Evolutionary conservation across 805 yeast species (phyloP), one percentile per base, ranked within the genome.

Genomic region (Maudiozyma turicensis): DNA sequence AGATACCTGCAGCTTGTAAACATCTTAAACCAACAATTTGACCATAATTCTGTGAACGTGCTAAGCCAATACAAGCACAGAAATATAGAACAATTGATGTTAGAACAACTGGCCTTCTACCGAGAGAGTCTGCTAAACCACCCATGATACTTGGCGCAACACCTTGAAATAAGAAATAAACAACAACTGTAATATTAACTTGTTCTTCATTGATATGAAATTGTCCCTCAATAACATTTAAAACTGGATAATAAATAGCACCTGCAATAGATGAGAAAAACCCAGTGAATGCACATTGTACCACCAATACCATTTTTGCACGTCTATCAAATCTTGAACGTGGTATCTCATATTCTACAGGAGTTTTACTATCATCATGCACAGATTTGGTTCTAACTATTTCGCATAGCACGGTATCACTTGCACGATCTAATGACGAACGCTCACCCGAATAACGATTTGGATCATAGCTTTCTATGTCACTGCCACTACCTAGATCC

Each of bases 191-290:
- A 13, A 84, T 58, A 59, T 87, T 85, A 48, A 81, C 78, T 48
- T 72, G 66, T 47, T 79, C 82, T 44, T 78, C 77, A 2, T 80
- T 58, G 5, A 82, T 75, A 43, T 72, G 44, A 56, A 88, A 85
- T 31, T 78, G 64, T 0, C 63, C 54, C 45, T 80, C 77, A 8
- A 89, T 67, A 5, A 73, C 70, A 0, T 81, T 77, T 14, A 88
- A 65, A 0, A 88, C 88, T 0, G 95, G 95, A 65, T 85, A 83
- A 60, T 85, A 88, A 10, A 87, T 85, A 0, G 95, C 85, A 54
- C 83, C 77, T 0, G 90, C 80, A 3, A 85, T 69, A 0, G 93
- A 71, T 1, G 95, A 85, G 71, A 84, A 81, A 40, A 80, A 65
- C 0, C 86, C 85, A 1, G 77, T 66, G 4, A 69, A 53, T 1